A percentile compares a stretch with the other conserved stretches of the same genome.
These are phyloP conservation scores for Exophiala sideris DNA, from an alignment of 2,329 filamentous ascomycete species.

Conservation along the genomic window DNA sequence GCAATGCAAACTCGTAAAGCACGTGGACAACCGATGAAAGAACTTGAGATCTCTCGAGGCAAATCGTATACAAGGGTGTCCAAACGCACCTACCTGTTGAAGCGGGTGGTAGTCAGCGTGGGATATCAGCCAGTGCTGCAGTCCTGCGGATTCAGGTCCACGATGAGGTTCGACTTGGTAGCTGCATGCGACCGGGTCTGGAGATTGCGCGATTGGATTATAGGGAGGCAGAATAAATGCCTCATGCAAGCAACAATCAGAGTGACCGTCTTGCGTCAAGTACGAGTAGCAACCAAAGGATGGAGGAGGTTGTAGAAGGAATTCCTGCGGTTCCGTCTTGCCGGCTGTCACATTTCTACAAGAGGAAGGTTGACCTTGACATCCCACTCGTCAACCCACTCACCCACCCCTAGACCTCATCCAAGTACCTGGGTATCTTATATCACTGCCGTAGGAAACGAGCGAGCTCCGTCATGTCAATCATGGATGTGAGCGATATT, in stretches of 20 bases:
- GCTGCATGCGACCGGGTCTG: background rate
- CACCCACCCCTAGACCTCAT: too few species aligned
- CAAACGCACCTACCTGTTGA: background rate
- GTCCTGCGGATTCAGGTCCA: background rate
- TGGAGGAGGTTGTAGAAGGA: background rate
- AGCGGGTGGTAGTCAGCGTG: background rate
- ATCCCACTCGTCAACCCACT: too few species aligned
- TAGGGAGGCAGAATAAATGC: background rate
- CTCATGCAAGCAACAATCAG: background rate
- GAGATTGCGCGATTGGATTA: background rate
- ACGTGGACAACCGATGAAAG: too few species aligned
- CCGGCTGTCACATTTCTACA: too few species aligned
- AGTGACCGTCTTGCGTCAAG: background rate
- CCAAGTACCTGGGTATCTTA: background rate
- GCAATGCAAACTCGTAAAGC: too few species aligned
- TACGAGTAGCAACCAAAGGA: too few species aligned
- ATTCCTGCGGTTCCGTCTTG: background rate
- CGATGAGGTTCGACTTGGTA: background rate
- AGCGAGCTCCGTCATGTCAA: background rate
- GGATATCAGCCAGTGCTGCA: background rate
- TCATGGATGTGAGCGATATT: background rate
- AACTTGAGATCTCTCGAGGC: too few species aligned
- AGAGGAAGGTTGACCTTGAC: too few species aligned
- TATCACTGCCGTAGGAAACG: background rate
- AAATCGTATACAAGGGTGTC: too few species aligned